Evolutionary conservation across 306 rosid species (phyloP).

Genomic region (Biancaea sappan): DNA sequence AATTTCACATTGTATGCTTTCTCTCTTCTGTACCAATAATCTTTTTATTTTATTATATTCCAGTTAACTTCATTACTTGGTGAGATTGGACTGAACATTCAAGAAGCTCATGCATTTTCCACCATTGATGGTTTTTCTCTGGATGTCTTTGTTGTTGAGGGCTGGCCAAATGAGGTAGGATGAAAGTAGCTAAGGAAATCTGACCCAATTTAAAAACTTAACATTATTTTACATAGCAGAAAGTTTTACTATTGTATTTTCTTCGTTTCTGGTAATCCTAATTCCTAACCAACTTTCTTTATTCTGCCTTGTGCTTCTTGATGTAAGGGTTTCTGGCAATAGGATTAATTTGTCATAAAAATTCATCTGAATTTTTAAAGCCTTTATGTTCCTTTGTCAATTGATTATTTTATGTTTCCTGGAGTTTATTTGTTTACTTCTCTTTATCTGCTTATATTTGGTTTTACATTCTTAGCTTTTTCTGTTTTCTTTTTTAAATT

Average conservation of each 20-base stretch:
- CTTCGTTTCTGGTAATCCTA: neutral
- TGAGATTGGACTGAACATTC: slow-evolving; percentile 93
- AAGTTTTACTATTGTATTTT: slow-evolving; percentile 14
- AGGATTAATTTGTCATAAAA: neutral
- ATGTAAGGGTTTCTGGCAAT: neutral
- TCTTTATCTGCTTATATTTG: neutral
- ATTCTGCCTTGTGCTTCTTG: neutral
- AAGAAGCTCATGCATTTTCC: slow-evolving; percentile 99
- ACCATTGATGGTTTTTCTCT: slow-evolving; percentile 94
- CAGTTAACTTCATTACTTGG: slow-evolving; percentile 90
- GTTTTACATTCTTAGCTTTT: neutral
- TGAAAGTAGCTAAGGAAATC: slow-evolving; percentile 24
- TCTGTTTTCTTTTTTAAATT: neutral
- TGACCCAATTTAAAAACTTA: slow-evolving; percentile 23
- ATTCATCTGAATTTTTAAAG: slow-evolving; percentile 1
- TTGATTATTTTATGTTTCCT: slow-evolving; percentile 6
- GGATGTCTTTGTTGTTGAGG: slow-evolving; percentile 97
- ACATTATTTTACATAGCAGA: slow-evolving; percentile 11
- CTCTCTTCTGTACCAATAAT: slow-evolving; percentile 33
- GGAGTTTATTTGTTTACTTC: neutral
- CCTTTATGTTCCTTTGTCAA: neutral
- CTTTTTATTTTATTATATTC: slow-evolving; percentile 23
- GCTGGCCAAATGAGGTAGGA: slow-evolving; percentile 90
- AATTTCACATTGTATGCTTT: slow-evolving; percentile 15
- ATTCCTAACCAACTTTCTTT: neutral